phyloP scores from a whole-genome alignment of 352 stramenopile species.

The Lagenidium giganteum region DNA sequence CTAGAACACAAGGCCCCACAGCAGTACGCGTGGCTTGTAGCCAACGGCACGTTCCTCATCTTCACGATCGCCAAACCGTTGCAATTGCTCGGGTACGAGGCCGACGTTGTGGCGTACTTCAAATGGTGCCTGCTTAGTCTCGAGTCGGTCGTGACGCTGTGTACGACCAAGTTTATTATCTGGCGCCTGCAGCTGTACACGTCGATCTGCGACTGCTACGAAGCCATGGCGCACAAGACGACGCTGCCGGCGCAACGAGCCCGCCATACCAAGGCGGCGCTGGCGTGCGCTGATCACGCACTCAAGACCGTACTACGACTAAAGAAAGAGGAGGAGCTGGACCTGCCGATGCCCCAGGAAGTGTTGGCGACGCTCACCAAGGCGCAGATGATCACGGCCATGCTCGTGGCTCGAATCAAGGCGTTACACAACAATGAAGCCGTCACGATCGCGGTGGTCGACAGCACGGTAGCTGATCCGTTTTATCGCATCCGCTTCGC shows the following conservation, averaged over 20 bases:
- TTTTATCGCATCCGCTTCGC: conserved; percentile 30
- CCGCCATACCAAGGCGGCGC: conserved; percentile 25
- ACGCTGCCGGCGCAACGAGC: conserved; percentile 14
- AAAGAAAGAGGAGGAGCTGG: conserved; percentile 72
- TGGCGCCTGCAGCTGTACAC: conserved; percentile 61
- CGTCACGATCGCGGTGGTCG: conserved; percentile 24
- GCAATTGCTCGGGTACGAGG: conserved; percentile 35
- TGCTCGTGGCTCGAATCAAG: conserved; percentile 29
- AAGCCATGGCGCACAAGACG: conserved; percentile 35
- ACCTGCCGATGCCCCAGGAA: conserved; percentile 43
- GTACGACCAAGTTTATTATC: conserved; percentile 55
- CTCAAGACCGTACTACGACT: conserved; percentile 33
- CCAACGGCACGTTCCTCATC: conserved; percentile 62
- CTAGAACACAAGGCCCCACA: conserved; percentile 27
- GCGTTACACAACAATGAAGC: conserved; percentile 9
- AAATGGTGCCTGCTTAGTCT: conserved; percentile 61
- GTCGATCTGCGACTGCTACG: conserved; percentile 51
- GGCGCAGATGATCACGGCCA: conserved; percentile 30
- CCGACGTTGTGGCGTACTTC: conserved; percentile 47
- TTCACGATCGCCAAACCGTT: conserved; percentile 49
- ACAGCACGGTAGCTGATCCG: conserved; percentile 16
- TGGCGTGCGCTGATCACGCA: conserved; percentile 38
- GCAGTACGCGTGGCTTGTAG: conserved; percentile 44
- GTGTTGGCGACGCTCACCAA: conserved; percentile 28
- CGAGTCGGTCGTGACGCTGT: conserved; percentile 45